These are phyloP conservation scores for Lotus japonicus DNA, from an alignment of 306 rosid species.

Conservation along the genomic window DNA sequence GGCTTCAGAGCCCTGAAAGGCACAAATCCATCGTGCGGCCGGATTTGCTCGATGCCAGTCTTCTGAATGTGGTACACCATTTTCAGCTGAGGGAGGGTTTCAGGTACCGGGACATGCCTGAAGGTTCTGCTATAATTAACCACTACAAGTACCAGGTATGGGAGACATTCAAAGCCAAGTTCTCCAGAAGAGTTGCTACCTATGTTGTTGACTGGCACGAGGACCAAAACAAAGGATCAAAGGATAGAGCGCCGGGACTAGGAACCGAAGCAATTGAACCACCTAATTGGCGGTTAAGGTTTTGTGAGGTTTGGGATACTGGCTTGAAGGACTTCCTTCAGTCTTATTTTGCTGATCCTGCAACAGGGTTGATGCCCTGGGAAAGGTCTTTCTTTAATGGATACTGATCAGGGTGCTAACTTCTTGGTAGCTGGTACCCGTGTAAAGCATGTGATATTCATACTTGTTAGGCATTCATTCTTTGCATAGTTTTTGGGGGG, in stretches of 20 bases:
- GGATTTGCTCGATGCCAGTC: slow-evolving; percentile 54
- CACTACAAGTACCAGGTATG: slow-evolving; percentile 97
- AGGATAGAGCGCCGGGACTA: slow-evolving; percentile 93
- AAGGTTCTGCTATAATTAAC: slow-evolving; percentile 50
- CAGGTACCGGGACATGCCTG: slow-evolving; percentile 39
- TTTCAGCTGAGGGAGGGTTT: slow-evolving; percentile 59
- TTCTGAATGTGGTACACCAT: slow-evolving; percentile 89
- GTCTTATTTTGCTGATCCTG: slow-evolving; percentile 56
- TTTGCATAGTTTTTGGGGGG: slow-evolving; percentile 31
- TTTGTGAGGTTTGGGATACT: slow-evolving; percentile 93
- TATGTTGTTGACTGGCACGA: slow-evolving; percentile 94
- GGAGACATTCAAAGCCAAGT: slow-evolving; percentile 78
- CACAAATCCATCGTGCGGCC: slow-evolving; percentile 87
- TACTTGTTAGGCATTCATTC: slow-evolving; percentile 38
- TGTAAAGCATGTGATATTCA: slow-evolving; percentile 45
- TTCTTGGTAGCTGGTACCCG: slow-evolving; percentile 41
- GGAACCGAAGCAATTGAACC: slow-evolving; percentile 91
- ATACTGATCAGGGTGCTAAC: slow-evolving; percentile 29
- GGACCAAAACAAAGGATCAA: slow-evolving; percentile 83
- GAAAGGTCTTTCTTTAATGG: slow-evolving; percentile 39
- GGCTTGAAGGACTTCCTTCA: slow-evolving; percentile 66
- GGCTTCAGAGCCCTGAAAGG: slow-evolving; percentile 61
- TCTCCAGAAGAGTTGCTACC: slow-evolving; percentile 88
- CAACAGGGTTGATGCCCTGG: slow-evolving; percentile 79
- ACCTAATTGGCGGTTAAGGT: slow-evolving; percentile 62